Conservation (phyloP, 176 grass and related monocot species). For the Puccinellia tenuiflora region DNA sequence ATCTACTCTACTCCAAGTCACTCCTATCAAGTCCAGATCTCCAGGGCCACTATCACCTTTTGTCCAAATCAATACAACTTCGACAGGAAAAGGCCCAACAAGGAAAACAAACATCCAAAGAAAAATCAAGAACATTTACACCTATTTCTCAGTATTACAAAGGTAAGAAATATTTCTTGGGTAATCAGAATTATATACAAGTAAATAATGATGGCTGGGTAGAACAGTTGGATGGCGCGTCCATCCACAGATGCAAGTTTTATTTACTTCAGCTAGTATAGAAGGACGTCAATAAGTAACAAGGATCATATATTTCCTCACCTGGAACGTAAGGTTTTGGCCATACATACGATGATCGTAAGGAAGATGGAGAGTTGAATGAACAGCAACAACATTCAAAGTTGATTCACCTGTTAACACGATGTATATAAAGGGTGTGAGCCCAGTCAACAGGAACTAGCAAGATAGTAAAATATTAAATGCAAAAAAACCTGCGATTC, state of each 20-base stretch:
- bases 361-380: conserved; percentile 90
- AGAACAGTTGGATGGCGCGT: background rate
- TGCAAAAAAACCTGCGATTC: background rate
- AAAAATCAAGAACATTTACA: background rate
- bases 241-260: background rate
- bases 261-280: background rate
- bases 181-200: background rate
- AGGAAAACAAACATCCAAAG: background rate
- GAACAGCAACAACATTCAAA: conserved; percentile 72
- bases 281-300: background rate
- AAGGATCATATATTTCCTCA: conserved; percentile 13
- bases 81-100: background rate
- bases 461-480: background rate
- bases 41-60: background rate
- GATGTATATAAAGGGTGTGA: conserved; percentile 1
- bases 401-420: conserved; percentile 66
- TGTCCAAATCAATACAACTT: background rate
- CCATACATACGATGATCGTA: conserved; percentile 79
- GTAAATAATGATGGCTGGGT: background rate
- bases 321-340: conserved; percentile 97
- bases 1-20: background rate
- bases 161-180: background rate
- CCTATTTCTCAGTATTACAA: background rate
- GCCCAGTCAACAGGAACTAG: background rate
- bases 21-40: background rate